These are phyloP conservation scores for Hypocrella siamensis DNA, from an alignment of 2,329 filamentous ascomycete species.

Conservation along the genomic window DNA sequence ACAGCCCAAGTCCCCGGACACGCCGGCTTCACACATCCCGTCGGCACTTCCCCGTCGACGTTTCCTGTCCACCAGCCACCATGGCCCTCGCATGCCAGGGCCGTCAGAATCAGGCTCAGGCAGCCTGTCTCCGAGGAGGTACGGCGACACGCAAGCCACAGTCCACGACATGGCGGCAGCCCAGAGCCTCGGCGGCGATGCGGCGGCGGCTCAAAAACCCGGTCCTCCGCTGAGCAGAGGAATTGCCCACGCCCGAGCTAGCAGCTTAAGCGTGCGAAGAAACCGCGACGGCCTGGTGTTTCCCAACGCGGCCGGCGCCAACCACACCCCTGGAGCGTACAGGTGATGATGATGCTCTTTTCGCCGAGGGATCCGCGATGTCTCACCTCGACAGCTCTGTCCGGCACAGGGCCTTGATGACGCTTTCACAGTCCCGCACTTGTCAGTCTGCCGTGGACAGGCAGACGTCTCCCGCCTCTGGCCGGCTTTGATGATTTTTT, in stretches of 20 bases:
- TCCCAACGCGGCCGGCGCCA: constrained; percentile 20
- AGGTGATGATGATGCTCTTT: too few relatives aligned
- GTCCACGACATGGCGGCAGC: constrained; percentile 18
- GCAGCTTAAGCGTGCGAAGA: constrained; percentile 27
- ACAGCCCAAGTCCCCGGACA: constrained; percentile 16
- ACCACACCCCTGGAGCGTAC: constrained; percentile 27
- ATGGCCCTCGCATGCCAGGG: constrained; percentile 26
- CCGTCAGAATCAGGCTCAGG: constrained; percentile 20
- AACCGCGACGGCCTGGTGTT: constrained; percentile 25
- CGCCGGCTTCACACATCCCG: constrained; percentile 19
- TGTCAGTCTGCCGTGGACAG: too few relatives aligned
- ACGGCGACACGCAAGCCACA: constrained; percentile 28
- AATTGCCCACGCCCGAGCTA: constrained; percentile 24
- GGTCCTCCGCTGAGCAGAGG: constrained; percentile 25
- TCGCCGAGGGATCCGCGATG: too few relatives aligned
- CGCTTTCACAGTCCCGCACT: too few relatives aligned
- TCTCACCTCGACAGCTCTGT: too few relatives aligned
- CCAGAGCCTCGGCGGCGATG: too few relatives aligned
- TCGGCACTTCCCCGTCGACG: constrained; percentile 38
- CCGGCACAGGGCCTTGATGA: too few relatives aligned
- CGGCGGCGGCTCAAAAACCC: constrained; percentile 1
- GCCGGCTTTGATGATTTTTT: too few relatives aligned
- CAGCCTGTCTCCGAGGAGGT: constrained; percentile 29
- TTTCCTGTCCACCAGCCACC: constrained; percentile 31
- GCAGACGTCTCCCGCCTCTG: too few relatives aligned